Evolutionary conservation across 75 land plant genomes (phyloP).

Genomic region (Cryptomeria japonica): DNA sequence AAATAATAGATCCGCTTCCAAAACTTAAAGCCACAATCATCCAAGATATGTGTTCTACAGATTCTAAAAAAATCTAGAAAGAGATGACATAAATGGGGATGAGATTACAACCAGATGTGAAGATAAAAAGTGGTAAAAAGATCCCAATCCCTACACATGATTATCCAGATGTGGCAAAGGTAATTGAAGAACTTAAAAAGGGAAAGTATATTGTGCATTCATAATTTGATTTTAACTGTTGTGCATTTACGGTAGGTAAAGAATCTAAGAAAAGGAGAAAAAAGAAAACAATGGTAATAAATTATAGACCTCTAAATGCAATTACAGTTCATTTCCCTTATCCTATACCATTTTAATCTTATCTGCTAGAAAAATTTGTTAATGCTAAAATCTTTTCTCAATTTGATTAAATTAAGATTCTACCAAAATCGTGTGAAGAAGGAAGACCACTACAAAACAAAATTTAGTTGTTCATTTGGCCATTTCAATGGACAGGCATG

Average conservation of each 20-base stretch:
- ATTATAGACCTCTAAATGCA: background rate
- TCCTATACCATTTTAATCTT: background rate
- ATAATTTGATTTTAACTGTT: background rate
- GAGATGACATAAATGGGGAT: too few relatives aligned
- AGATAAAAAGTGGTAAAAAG: too few relatives aligned
- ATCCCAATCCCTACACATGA: too few relatives aligned
- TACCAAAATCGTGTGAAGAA: background rate
- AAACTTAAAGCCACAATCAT: too few relatives aligned
- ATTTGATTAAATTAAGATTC: background rate
- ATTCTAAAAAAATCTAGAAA: too few relatives aligned
- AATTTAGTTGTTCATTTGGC: background rate
- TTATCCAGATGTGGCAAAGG: too few relatives aligned
- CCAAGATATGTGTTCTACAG: too few relatives aligned
- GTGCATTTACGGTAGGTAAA: background rate
- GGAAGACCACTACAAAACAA: background rate
- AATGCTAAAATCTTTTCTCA: background rate
- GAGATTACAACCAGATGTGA: too few relatives aligned
- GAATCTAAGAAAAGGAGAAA: background rate
- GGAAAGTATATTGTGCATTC: background rate
- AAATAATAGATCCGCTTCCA: too few relatives aligned
- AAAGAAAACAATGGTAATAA: background rate
- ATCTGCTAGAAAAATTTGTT: background rate
- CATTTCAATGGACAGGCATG: background rate
- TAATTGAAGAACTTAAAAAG: background rate
- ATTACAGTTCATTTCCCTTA: background rate